Evolutionary conservation across 2,329 filamentous ascomycete species (phyloP).

Genomic region (Karstenula rhodostoma): DNA sequence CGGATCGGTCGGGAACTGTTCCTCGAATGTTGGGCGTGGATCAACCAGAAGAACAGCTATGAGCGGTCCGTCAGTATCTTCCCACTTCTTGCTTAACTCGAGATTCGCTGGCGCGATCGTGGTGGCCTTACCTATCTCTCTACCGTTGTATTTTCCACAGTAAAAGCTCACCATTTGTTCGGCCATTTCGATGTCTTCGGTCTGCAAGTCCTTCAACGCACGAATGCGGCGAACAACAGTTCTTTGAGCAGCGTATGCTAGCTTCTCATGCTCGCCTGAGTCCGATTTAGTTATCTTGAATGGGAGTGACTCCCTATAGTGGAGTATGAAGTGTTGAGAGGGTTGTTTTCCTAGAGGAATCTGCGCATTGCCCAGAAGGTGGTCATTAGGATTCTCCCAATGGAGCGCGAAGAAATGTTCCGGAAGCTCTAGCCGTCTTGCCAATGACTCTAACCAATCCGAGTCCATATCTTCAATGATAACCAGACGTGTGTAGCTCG

Average conservation of each 20-base stretch:
- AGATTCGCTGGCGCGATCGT: no score
- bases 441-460: no score
- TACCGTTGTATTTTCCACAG: background rate
- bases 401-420: no score
- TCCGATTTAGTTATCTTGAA: background rate
- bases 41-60: no score
- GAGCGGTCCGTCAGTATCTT: no score
- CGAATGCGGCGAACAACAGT: background rate
- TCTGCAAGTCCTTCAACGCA: background rate
- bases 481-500: background rate
- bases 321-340: background rate
- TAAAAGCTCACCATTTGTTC: conserved; percentile 4
- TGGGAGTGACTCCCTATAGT: conserved; percentile 1
- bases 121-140: background rate
- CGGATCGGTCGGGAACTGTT: no score
- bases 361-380: background rate
- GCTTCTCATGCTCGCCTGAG: no score
- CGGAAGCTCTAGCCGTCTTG: no score
- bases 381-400: no score
- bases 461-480: no score
- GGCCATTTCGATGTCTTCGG: background rate
- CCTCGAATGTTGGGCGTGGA: no score
- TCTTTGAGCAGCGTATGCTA: background rate
- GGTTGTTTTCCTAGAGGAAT: background rate
- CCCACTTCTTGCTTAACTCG: no score